Conservation (phyloP, 306 rosid genomes). For the Inga leiocalycina region DNA sequence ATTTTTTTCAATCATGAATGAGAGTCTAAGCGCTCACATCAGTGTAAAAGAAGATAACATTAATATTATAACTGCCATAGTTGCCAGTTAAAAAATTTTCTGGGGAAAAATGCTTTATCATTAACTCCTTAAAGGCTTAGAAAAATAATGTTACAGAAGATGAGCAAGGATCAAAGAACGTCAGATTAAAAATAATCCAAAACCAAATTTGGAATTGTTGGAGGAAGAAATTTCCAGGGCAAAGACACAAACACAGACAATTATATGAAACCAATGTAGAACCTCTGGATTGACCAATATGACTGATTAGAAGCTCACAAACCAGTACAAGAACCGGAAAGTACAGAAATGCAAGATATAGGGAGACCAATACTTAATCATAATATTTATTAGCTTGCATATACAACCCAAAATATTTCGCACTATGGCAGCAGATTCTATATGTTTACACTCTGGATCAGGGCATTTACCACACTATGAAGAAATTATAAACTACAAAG, state of each 20-base stretch:
- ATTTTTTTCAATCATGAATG: not conserved
- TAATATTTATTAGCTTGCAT: not conserved
- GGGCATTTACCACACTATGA: not conserved
- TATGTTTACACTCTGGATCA: not conserved
- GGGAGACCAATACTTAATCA: not conserved
- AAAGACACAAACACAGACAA: slow-evolving; percentile 15
- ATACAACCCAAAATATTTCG: not conserved
- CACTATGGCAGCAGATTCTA: not conserved
- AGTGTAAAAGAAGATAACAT: not conserved
- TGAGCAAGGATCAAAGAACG: not conserved
- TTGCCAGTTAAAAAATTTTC: not conserved
- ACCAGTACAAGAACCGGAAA: slow-evolving; percentile 10
- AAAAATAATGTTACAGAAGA: slow-evolving; percentile 8
- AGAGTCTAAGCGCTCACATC: slow-evolving; percentile 9
- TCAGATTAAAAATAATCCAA: not conserved
- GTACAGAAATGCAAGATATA: not conserved
- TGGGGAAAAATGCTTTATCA: not conserved
- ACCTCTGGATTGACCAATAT: slow-evolving; percentile 1
- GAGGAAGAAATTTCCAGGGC: not conserved
- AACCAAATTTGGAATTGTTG: not conserved
- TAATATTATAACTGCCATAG: not conserved
- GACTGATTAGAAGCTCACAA: not conserved
- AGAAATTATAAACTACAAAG: not conserved
- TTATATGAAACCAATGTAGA: slow-evolving; percentile 4
- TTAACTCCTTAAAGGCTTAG: not conserved